Evolutionary conservation across 345 rosid genomes (phyloP), one percentile per base, ranked within the genome.

Genomic region (Limnanthes douglasii): DNA sequence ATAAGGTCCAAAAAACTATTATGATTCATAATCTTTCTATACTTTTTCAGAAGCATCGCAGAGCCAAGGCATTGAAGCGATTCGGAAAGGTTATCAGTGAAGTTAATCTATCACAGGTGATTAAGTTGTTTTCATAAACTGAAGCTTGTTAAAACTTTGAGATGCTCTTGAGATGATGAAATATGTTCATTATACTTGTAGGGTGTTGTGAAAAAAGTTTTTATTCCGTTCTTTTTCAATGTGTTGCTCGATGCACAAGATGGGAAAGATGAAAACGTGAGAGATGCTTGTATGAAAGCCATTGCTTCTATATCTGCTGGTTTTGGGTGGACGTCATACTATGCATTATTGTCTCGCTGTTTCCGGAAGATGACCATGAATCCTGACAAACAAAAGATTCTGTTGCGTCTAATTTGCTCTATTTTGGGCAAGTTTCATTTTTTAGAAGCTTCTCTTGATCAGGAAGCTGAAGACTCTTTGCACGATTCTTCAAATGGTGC

Each of bases 381-480:
- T 47, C 53, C 52, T 15, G 64, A 67, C 38, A 77, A 77, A 69
- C 81, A 64, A 57, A 84, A 84, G 60, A 31, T 70, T 53, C 40
- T 84, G 35, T 31, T 77, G 58, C 70, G 78, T 18, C 55, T 90
- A 35, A 53, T 84, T 48, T 77, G 94, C 57, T 57, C 65, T 21
- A 50, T 90, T 39, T 69, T 90, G 65, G 98, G 72, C 46, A 63
- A 70, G 11, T 84, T 84, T 50, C 93, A 77, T 57, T 90, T 76
- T 51, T 33, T 63, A 21, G 36, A 51, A 42, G 35, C 45, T 37
- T 38, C 39, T 62, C 51, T 63, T 26, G 15, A 28, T 30, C 56
- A 45, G 48, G 76, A 57, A 48, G 43, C 46, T 11, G 59, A 41
- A 37, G 57, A 41, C 20, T 29, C 56, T n/a, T 15, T 15, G 1